phyloP scores from a whole-genome alignment of 495 filamentous ascomycete species.

The Penicillium atrosanguineum region DNA sequence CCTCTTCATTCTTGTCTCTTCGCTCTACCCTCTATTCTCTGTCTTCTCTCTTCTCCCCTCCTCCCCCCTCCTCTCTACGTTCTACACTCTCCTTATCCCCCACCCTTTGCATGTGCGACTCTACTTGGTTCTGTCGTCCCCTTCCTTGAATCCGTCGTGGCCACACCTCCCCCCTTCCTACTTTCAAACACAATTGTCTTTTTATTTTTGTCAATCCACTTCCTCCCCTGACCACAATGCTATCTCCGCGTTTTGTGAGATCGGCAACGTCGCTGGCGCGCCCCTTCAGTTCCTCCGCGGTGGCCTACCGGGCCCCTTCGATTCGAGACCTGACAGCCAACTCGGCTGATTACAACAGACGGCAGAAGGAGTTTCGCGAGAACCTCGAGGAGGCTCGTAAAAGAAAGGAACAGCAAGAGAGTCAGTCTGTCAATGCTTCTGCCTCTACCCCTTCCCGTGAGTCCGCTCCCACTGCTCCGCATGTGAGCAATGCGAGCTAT shows the following conservation, averaged over 20 bases:
- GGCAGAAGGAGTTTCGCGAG: constrained; percentile 84
- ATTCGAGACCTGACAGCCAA: constrained; percentile 79
- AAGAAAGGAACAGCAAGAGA: constrained; percentile 76
- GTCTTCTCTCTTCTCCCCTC: constrained; percentile 1
- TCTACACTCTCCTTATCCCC: constrained; percentile 13
- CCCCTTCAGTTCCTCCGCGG: constrained; percentile 58
- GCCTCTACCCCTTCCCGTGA: constrained; percentile 46
- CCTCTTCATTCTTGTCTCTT: constrained; percentile 10
- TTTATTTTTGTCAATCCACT: background rate
- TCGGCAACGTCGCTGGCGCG: constrained; percentile 51
- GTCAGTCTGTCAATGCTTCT: constrained; percentile 61
- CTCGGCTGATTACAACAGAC: constrained; percentile 70
- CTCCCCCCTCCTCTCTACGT: constrained; percentile 4
- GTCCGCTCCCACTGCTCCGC: constrained; percentile 55
- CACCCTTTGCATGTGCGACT: constrained; percentile 10
- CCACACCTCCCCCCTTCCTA: constrained; percentile 13
- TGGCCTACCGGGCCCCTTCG: constrained; percentile 63
- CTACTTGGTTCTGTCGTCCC: constrained; percentile 1
- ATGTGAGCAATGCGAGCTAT: constrained; percentile 54
- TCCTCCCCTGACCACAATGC: constrained; percentile 34
- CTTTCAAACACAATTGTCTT: constrained; percentile 14
- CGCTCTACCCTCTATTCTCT: too few species aligned
- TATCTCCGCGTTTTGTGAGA: constrained; percentile 48
- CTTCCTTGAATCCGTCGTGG: constrained; percentile 11
- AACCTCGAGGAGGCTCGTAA: constrained; percentile 71